Evolutionary conservation across 2,329 filamentous ascomycete genomes (phyloP).

Genomic region (Sporothrix globosa): DNA sequence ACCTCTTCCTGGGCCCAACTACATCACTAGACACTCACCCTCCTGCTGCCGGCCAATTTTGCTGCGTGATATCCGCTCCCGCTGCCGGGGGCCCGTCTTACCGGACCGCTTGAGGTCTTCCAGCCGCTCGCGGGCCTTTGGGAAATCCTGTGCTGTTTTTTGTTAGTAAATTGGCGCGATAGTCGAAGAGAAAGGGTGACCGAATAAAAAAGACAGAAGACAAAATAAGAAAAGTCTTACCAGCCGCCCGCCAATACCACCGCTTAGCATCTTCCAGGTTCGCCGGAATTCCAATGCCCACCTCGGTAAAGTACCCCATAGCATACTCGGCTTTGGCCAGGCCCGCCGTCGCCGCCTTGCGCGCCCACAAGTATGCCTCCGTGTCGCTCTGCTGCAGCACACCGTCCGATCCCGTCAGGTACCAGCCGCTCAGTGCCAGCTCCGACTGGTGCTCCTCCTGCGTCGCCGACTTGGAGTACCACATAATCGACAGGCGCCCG

Average conservation of each 20-base stretch:
- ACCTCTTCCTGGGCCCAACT: background rate
- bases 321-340: conserved; percentile 95
- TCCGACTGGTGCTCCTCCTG: conserved; percentile 96
- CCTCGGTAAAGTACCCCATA: conserved; percentile 96
- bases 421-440: conserved; percentile 85
- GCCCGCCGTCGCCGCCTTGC: conserved; percentile 86
- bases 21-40: conserved; percentile 87
- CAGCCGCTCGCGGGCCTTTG: conserved; percentile 87
- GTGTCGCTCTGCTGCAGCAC: conserved; percentile 91
- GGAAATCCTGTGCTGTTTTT: conserved; percentile 80
- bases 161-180: conserved; percentile 32
- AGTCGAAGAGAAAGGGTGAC: background rate
- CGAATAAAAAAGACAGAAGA: conserved; percentile 44
- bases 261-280: conserved; percentile 94
- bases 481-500: conserved; percentile 81
- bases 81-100: conserved; percentile 69
- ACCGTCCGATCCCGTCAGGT: conserved; percentile 85
- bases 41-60: conserved; percentile 83
- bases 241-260: conserved; percentile 97
- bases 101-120: conserved; percentile 88
- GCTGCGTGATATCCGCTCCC: conserved; percentile 79
- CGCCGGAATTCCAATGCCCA: conserved; percentile 83
- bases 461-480: conserved; percentile 88
- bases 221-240: conserved; percentile 65
- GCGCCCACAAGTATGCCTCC: conserved; percentile 95